phyloP scores from a whole-genome alignment of 441 rosid genomes.

The Gossypium gossypioides region DNA sequence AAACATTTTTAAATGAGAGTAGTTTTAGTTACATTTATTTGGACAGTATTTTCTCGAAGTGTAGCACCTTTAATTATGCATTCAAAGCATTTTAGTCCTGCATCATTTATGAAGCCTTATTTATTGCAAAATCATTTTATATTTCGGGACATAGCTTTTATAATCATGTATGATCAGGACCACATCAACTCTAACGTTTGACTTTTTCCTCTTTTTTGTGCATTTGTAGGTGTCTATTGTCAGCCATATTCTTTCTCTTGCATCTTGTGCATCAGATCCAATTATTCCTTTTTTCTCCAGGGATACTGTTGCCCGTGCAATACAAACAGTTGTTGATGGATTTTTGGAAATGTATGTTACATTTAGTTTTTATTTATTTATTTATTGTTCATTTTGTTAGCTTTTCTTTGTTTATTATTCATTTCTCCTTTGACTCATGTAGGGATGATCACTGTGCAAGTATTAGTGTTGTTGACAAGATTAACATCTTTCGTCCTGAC shows the following conservation, averaged over 20 bases:
- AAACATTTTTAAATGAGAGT: not conserved
- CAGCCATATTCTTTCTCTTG: slow-evolving; percentile 67
- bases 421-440: slow-evolving; percentile 15
- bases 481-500: slow-evolving; percentile 87
- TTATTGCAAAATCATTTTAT: not conserved
- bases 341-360: slow-evolving; percentile 65
- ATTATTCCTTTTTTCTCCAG: slow-evolving; percentile 60
- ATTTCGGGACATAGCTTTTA: not conserved
- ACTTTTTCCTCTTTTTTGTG: slow-evolving; percentile 11
- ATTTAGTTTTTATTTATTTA: slow-evolving; percentile 11
- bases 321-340: slow-evolving; percentile 88
- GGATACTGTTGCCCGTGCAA: slow-evolving; percentile 50
- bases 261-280: slow-evolving; percentile 61
- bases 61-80: slow-evolving; percentile 2
- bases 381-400: slow-evolving; percentile 8
- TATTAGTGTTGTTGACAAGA: slow-evolving; percentile 60
- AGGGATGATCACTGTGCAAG: slow-evolving; percentile 45
- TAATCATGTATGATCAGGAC: slow-evolving; percentile 8
- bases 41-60: not conserved
- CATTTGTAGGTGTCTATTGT: slow-evolving; percentile 75
- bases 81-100: not conserved
- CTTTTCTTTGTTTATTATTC: slow-evolving; percentile 7
- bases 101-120: not conserved
- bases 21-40: not conserved
- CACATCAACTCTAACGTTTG: slow-evolving; percentile 5